Evolutionary conservation across 495 filamentous ascomycete species (phyloP).

Genomic region (Talaromyces nanjingensis): DNA sequence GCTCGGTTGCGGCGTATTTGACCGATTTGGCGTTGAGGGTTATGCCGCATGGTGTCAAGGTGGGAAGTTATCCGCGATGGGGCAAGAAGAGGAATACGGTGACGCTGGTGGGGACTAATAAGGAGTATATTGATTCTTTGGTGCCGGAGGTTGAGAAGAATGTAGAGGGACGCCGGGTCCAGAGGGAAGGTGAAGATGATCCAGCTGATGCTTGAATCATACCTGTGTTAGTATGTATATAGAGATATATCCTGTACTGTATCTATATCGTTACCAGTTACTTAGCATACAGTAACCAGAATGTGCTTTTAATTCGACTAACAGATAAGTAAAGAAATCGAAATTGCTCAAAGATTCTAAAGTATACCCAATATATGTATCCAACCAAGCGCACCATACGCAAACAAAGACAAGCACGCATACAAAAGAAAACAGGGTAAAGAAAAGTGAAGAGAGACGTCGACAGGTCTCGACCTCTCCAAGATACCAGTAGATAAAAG

Average conservation of each 20-base stretch:
- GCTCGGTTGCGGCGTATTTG: conserved; percentile 72
- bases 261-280: background rate
- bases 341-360: conserved; percentile 11
- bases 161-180: conserved; percentile 49
- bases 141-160: conserved; percentile 54
- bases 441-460: background rate
- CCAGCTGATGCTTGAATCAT: conserved; percentile 22
- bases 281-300: background rate
- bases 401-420: conserved; percentile 1
- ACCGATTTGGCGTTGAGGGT: conserved; percentile 69
- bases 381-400: conserved; percentile 7
- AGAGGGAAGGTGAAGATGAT: conserved; percentile 56
- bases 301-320: conserved; percentile 2
- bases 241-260: background rate
- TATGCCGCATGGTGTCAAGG: conserved; percentile 70
- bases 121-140: conserved; percentile 54
- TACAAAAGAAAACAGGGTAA: conserved; percentile 1
- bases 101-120: conserved; percentile 74
- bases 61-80: conserved; percentile 96
- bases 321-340: background rate
- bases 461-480: background rate
- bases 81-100: conserved; percentile 82
- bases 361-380: conserved; percentile 10
- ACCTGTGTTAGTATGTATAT: background rate
- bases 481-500: background rate